Percentiles rank a stretch among this genome's conserved stretches.
phyloP scores from a whole-genome alignment of 768 basidiomycete species.

The Suillus alpinus region DNA sequence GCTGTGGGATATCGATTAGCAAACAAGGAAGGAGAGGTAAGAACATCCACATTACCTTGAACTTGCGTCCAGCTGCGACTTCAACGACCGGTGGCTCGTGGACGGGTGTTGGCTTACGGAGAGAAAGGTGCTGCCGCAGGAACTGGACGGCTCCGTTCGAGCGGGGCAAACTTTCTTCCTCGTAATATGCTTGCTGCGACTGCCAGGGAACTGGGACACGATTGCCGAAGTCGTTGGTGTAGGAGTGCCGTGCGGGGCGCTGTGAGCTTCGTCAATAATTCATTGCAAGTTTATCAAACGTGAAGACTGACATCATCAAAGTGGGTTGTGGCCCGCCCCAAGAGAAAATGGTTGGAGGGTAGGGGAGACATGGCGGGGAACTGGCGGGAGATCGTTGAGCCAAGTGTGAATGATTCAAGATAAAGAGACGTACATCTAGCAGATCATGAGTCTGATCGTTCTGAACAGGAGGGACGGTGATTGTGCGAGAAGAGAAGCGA shows the following conservation, averaged over 20 bases:
- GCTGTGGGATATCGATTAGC: background rate
- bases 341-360: background rate
- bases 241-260: background rate
- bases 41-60: background rate
- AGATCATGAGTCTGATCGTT: background rate
- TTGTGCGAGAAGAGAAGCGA: background rate
- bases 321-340: background rate
- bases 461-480: background rate
- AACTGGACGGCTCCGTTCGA: background rate
- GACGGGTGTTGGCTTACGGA: background rate
- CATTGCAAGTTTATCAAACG: background rate
- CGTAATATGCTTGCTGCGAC: background rate
- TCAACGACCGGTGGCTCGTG: background rate
- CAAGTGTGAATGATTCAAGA: background rate
- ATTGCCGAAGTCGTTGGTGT: background rate
- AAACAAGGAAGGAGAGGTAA: background rate
- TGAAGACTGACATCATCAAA: background rate
- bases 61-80: background rate
- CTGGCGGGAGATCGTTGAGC: background rate
- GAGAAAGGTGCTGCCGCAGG: background rate
- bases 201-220: background rate
- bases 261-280: background rate
- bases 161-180: background rate
- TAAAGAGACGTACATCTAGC: background rate
- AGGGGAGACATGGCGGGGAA: background rate